Base-by-base conservation (phyloP, 2,329 filamentous ascomycete species). In the Mollisiaceae sp. region DNA sequence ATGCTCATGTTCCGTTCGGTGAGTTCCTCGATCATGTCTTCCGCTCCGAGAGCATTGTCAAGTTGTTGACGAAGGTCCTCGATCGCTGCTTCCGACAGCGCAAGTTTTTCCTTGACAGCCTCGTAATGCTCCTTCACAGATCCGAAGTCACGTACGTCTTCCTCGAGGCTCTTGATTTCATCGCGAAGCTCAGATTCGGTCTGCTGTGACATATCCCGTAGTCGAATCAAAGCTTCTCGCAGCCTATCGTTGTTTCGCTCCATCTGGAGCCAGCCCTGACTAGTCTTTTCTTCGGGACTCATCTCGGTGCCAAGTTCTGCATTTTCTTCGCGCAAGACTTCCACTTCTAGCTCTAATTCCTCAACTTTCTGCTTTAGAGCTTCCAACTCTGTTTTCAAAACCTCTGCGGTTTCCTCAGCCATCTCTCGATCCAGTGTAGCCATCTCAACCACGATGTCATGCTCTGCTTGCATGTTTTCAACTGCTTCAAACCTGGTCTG, bases 11-110 rank as follows among this genome's bases (percentile, higher is more conserved):
- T 97, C 74, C 93, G 90, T 68, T 95, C 92, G 0, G 91, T 93
- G 45, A 99, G 84, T 69, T 96, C 91, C 77, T 97, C 94, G 67
- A 98, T 93, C 86, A 97, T 94, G 71, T 96, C 91, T 76, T 98
- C 95, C 14, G 93, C 92, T 5, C 92, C 92, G 11, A 95, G 84
- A 8, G 93, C 93, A 59, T 91, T 92, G 73, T 99, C 94, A 2
- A 99, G 86, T 77, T 97, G 95, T 76, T 97, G 91, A 59, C 92
- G 89, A 14, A 99, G 85, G 72, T 98, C 92, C 69, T 95, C 91
- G 50, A 95, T 88, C 43, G 89, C 89, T 11, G 87, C 84, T 74
- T 97, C 91, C 0, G 89, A 86, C 61, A 90, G 86, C 4, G 86
- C 78, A 12, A 97, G 80, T 75, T 91, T 93, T 71, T 91, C 91